Percentiles rank a stretch among this genome's conserved stretches.
phyloP scores from a whole-genome alignment of 192 early-diverging fungal species.

The Thoreauomyces humboldtii region DNA sequence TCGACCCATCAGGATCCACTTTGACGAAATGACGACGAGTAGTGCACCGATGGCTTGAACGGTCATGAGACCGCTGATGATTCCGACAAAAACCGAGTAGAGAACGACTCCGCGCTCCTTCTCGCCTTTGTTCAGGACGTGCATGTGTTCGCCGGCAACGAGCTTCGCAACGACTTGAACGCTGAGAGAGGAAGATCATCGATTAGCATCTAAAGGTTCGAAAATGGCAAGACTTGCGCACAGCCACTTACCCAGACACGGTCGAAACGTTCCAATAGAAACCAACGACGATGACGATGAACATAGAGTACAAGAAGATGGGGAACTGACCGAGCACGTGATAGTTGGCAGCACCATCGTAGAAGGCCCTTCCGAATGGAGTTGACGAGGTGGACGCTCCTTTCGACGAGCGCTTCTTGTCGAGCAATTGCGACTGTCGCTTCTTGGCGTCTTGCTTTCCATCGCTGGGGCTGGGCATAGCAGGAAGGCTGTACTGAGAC shows the following conservation, averaged over 20 bases:
- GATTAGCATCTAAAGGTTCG: no score
- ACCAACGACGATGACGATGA: slow-evolving; percentile 11
- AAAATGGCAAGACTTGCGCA: no score
- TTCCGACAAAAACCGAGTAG: neutral
- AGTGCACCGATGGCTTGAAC: slow-evolving; percentile 9
- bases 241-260: no score
- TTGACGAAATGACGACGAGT: slow-evolving; percentile 31
- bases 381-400: slow-evolving; percentile 24
- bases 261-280: neutral
- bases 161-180: neutral
- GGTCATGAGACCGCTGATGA: slow-evolving; percentile 1
- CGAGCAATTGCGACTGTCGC: no score
- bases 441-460: no score
- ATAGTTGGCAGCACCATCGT: slow-evolving; percentile 35
- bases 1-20: slow-evolving; percentile 42
- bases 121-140: neutral
- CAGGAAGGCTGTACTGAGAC: no score
- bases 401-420: no score
- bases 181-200: no score
- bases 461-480: no score
- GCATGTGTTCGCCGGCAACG: neutral
- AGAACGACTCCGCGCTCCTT: neutral
- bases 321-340: slow-evolving; percentile 14
- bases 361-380: slow-evolving; percentile 50
- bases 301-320: slow-evolving; percentile 11